Evolutionary conservation across 352 stramenopile genomes (phyloP).

Genomic region (Pythium aristosporum): DNA sequence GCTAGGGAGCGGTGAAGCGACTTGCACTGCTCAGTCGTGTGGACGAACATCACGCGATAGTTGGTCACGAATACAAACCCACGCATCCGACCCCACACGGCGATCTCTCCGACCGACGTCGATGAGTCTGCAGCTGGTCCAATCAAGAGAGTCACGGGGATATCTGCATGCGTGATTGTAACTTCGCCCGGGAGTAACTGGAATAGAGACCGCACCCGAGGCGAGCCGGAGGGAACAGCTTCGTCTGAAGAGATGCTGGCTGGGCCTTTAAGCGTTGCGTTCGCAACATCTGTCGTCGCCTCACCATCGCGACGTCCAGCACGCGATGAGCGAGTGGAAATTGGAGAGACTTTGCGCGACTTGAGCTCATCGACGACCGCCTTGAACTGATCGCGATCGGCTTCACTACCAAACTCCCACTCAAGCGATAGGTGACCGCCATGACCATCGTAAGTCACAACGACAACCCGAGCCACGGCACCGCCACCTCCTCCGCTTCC

Average conservation of each 20-base stretch:
- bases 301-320: background rate
- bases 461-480: constrained; percentile 39
- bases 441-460: constrained; percentile 57
- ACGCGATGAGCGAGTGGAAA: background rate
- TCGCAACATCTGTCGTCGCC: background rate
- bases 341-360: constrained; percentile 12
- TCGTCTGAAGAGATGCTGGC: background rate
- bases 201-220: constrained; percentile 6
- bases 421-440: constrained; percentile 51
- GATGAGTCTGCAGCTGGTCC: constrained; percentile 52
- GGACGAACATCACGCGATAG: constrained; percentile 72
- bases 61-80: constrained; percentile 72
- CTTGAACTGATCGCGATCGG: constrained; percentile 65
- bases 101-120: constrained; percentile 37
- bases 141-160: constrained; percentile 60
- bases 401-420: constrained; percentile 74
- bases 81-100: constrained; percentile 67
- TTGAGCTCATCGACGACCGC: constrained; percentile 40
- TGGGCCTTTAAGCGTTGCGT: background rate
- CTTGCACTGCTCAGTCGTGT: constrained; percentile 49
- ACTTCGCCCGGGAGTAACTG: constrained; percentile 38
- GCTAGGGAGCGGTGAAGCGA: constrained; percentile 37
- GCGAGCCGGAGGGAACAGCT: background rate
- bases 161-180: constrained; percentile 39
- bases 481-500: constrained; percentile 6